Conservation (phyloP, 148 eudicot species). For the Simmondsia chinensis region DNA sequence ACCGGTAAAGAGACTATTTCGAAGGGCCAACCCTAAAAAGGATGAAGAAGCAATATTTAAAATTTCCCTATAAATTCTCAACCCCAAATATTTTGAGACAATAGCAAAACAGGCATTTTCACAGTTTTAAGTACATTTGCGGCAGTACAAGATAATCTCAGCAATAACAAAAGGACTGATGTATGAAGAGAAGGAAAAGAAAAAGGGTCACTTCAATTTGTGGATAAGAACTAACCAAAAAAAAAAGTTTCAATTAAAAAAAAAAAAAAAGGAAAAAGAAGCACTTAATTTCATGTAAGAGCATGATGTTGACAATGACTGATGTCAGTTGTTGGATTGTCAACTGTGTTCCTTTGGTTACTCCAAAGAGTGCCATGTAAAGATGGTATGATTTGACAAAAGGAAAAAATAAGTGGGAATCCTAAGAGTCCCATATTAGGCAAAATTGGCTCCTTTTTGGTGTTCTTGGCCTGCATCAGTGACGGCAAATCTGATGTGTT, state of each 20-base stretch:
- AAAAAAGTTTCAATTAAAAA: too few species aligned
- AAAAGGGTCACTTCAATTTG: too few species aligned
- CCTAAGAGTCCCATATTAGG: too few species aligned
- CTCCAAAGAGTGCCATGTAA: slow-evolving; percentile 22
- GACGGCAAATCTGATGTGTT: too few species aligned
- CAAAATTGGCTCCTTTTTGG: too few species aligned
- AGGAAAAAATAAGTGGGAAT: slow-evolving; percentile 40
- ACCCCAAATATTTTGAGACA: background rate
- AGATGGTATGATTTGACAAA: slow-evolving; percentile 19
- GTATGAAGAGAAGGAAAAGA: too few species aligned
- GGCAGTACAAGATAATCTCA: slow-evolving; percentile 9
- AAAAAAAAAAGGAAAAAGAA: too few species aligned
- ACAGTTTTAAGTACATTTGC: background rate
- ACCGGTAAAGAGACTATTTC: too few species aligned
- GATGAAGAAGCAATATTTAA: too few species aligned
- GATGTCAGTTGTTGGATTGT: slow-evolving; percentile 15
- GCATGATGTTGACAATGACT: slow-evolving; percentile 26
- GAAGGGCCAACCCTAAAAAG: too few species aligned
- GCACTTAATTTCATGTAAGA: slow-evolving; percentile 10
- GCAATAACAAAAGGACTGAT: slow-evolving; percentile 6
- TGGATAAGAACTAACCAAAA: slow-evolving; percentile 11
- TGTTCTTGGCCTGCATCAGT: too few species aligned
- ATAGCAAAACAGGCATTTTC: slow-evolving; percentile 4
- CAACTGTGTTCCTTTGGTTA: slow-evolving; percentile 12
- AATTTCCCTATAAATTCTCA: too few species aligned